Evolutionary conservation across 495 filamentous ascomycete genomes (phyloP).

Genomic region (Annulohypoxylon nitens): DNA sequence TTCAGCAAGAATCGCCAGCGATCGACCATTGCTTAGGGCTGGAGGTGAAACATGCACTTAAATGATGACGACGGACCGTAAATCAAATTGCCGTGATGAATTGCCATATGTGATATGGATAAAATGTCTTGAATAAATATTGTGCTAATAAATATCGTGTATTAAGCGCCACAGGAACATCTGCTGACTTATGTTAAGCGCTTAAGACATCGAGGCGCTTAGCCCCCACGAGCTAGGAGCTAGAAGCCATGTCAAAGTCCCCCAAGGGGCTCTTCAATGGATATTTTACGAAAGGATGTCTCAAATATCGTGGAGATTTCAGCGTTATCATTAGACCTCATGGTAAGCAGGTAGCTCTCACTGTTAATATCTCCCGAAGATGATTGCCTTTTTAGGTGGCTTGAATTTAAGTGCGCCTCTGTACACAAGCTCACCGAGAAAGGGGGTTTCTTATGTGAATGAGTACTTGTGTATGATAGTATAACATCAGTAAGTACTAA

Average conservation of each 20-base stretch:
- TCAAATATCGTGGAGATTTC: background rate
- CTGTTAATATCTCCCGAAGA: too few relatives aligned
- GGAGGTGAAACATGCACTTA: background rate
- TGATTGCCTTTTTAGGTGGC: too few relatives aligned
- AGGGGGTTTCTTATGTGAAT: too few relatives aligned
- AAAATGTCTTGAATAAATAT: background rate
- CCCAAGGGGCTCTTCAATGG: background rate
- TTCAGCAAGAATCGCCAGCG: background rate
- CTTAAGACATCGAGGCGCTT: constrained; percentile 12
- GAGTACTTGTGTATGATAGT: too few relatives aligned
- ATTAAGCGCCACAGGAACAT: constrained; percentile 7
- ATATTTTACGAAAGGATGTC: background rate
- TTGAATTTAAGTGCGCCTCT: too few relatives aligned
- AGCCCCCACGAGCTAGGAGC: background rate
- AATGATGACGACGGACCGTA: background rate
- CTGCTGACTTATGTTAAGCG: constrained; percentile 17
- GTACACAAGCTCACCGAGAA: too few relatives aligned
- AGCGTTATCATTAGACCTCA: too few relatives aligned
- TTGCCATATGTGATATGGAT: background rate
- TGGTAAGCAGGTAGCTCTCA: too few relatives aligned
- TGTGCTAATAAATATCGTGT: constrained; percentile 1
- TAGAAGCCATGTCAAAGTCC: background rate
- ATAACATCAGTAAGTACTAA: too few relatives aligned
- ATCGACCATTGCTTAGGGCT: background rate
- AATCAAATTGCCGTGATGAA: background rate